Conservation (phyloP, 495 filamentous ascomycete genomes). For the Melanomma pulvis-pyrius region DNA sequence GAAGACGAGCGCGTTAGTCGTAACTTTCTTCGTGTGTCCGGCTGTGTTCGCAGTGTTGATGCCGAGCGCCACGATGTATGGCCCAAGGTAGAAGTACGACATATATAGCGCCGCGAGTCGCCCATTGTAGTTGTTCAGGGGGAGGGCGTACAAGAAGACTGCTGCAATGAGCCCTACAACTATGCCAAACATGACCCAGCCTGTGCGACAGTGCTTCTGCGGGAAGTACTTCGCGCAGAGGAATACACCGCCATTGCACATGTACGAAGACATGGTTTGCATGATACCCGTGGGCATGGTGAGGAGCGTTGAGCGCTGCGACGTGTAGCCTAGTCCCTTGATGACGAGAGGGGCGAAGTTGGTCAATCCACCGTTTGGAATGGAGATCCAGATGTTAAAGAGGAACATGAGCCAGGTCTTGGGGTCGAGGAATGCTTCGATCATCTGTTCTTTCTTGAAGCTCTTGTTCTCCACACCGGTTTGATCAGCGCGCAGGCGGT, state of each 20-base stretch:
- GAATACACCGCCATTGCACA: constrained; percentile 39
- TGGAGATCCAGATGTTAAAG: constrained; percentile 59
- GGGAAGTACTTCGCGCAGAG: constrained; percentile 30
- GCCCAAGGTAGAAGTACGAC: constrained; percentile 59
- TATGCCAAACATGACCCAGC: constrained; percentile 40
- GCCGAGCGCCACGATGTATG: constrained; percentile 62
- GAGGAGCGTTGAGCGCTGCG: constrained; percentile 53
- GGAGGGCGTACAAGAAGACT: constrained; percentile 36
- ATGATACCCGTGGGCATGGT: constrained; percentile 63
- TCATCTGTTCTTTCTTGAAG: constrained; percentile 51
- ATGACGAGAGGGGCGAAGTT: constrained; percentile 67
- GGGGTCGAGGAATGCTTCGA: constrained; percentile 60
- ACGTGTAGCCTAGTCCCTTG: constrained; percentile 62
- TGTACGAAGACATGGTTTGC: constrained; percentile 13
- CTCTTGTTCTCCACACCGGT: constrained; percentile 36
- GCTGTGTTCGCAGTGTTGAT: constrained; percentile 61
- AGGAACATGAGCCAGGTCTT: constrained; percentile 67
- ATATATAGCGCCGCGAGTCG: constrained; percentile 36
- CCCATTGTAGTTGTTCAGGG: constrained; percentile 34
- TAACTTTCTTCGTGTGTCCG: constrained; percentile 66
- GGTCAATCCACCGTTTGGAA: constrained; percentile 58
- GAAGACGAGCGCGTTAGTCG: constrained; percentile 62
- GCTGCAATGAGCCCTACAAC: constrained; percentile 33
- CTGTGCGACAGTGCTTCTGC: constrained; percentile 30
- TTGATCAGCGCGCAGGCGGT: constrained; percentile 30